Base-by-base conservation (phyloP, 345 rosid species). In the Corchorus olitorius region DNA sequence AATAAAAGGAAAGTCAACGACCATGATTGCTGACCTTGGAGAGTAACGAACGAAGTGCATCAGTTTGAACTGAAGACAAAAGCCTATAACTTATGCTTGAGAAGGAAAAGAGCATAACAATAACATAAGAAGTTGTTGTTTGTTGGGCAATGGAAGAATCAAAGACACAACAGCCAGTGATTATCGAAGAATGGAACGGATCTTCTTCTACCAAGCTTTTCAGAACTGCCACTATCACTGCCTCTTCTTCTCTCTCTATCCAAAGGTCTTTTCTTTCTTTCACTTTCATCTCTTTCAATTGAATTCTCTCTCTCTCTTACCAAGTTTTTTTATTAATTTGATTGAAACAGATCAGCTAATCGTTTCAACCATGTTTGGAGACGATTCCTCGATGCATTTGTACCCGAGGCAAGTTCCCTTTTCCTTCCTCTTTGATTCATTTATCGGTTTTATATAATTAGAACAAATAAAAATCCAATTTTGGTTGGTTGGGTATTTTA, bases 111-210 rank as follows among this genome's bases (percentile, higher is more conserved):
- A 17, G 4, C 55, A 52, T 14, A 19, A 12, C 63, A 27, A 59
- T 22, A 58, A 13, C 53, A 49, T 49, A 27, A 27, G 7, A 10
- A 59, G 63, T 19, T 2, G 35, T 0, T 19, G 13, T 8, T 12
- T 0, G 35, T 15, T 58, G 22, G 41, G 60, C 65, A 43, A 35
- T 52, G 75, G 63, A 22, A 70, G 53, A 50, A 20, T 65, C 77
- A 12, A 70, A 34, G 61, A 10, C 48, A 4, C 8, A 39, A 64
- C 27, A 60, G 63, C 60, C 46, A 34, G 65, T 82, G 11, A 17
- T 84, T 49, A 46, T 93, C 14, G 97, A 93, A 79, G 97, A 93
- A 73, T 93, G 93, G 97, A 89, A 86, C 34, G 97, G 97, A 37
- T 93, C 93, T 8, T 82, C 97, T 72, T 89, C 92, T n/a, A 84